Evolutionary conservation across 371 early-diverging fungal species (phyloP).

Genomic region (Mucor saturninus): DNA sequence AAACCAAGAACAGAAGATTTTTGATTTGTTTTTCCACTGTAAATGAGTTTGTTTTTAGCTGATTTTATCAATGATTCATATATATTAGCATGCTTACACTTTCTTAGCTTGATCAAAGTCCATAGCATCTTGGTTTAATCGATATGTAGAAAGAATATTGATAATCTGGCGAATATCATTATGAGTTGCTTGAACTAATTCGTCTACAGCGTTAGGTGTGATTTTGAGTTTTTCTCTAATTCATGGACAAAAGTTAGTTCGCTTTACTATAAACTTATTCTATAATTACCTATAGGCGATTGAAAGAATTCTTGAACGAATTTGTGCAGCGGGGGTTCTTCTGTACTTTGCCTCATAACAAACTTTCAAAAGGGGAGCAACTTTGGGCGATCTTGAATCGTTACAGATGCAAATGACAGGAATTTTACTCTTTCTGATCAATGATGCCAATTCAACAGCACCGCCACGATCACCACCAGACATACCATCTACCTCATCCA

Average conservation of each 20-base stretch:
- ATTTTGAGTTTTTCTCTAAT: conserved; percentile 80
- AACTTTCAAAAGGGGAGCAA: conserved; percentile 87
- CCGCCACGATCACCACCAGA: conserved; percentile 99
- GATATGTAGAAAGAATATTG: conserved; percentile 92
- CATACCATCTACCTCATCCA: conserved; percentile 99
- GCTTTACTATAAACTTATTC: background rate
- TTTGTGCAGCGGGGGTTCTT: conserved; percentile 52
- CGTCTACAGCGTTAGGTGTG: conserved; percentile 83
- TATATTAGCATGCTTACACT: conserved; percentile 49
- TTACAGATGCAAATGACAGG: conserved; percentile 99
- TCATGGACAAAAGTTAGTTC: background rate
- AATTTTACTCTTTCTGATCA: conserved; percentile 93
- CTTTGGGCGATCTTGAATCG: conserved; percentile 91
- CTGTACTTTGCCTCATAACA: conserved; percentile 91
- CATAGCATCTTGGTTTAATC: conserved; percentile 69
- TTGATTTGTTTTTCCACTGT: conserved; percentile 58
- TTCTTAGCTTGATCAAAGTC: conserved; percentile 82
- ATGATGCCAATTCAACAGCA: conserved; percentile 83
- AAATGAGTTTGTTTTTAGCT: background rate
- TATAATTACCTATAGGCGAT: conserved; percentile 44
- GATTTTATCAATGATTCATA: background rate
- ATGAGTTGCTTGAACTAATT: conserved; percentile 83
- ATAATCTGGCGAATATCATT: conserved; percentile 99
- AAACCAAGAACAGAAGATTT: conserved; percentile 82
- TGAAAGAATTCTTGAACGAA: conserved; percentile 72